Evolutionary conservation across 768 basidiomycete genomes (phyloP).

Genomic region (Dacryopinax primogenitus): DNA sequence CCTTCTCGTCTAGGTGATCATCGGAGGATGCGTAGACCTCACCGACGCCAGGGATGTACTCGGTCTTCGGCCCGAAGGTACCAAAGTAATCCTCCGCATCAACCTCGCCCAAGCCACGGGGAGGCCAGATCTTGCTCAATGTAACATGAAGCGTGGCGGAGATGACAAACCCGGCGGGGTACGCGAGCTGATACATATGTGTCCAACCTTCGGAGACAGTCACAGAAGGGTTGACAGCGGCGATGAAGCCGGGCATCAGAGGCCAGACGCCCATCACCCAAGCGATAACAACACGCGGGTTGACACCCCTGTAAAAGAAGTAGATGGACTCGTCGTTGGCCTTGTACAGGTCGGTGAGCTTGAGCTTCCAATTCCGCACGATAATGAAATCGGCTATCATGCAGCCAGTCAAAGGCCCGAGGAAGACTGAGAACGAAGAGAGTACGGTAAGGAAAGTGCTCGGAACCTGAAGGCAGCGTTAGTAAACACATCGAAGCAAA

Average conservation of each 20-base stretch:
- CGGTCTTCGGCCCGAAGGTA: background rate
- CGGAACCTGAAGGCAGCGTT: background rate
- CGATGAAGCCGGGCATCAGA: slow-evolving; percentile 6
- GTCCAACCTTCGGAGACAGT: background rate
- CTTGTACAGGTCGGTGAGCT: slow-evolving; percentile 21
- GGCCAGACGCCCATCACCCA: slow-evolving; percentile 19
- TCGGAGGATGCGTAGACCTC: slow-evolving; percentile 4
- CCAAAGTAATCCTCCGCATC: background rate
- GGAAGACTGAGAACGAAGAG: slow-evolving; percentile 11
- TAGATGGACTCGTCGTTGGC: slow-evolving; percentile 16
- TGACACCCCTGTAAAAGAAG: slow-evolving; percentile 21
- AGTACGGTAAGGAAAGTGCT: slow-evolving; percentile 12
- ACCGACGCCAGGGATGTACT: background rate
- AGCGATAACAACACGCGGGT: slow-evolving; percentile 20
- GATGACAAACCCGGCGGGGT: background rate
- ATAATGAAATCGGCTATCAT: slow-evolving; percentile 15
- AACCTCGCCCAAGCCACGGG: background rate
- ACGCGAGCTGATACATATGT: slow-evolving; percentile 4
- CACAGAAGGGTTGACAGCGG: background rate
- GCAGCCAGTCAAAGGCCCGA: slow-evolving; percentile 6
- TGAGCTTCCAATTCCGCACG: slow-evolving; percentile 15
- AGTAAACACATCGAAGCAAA: background rate
- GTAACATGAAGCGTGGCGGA: background rate
- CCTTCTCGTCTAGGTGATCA: slow-evolving; percentile 4
- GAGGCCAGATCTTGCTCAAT: slow-evolving; percentile 2